These are phyloP conservation scores for Clonostachys sp. DNA, from an alignment of 2,329 filamentous ascomycete species.

Conservation along the genomic window DNA sequence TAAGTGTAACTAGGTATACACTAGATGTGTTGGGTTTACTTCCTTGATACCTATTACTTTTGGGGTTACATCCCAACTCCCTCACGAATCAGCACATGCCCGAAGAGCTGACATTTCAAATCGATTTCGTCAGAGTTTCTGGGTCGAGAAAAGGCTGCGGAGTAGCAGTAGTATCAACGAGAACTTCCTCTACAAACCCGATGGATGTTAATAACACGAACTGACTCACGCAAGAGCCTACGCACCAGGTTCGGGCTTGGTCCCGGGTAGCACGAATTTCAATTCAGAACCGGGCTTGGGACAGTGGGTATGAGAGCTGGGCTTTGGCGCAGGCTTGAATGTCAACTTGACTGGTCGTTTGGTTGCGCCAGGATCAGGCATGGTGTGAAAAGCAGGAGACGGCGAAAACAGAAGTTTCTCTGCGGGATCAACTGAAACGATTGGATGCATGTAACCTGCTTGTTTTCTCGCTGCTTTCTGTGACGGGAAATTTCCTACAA, in stretches of 20 bases:
- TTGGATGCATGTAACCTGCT: not conserved
- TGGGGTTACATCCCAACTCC: too few species aligned
- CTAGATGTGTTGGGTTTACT: too few species aligned
- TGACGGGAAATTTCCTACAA: too few species aligned
- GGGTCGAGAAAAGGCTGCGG: constrained; percentile 29
- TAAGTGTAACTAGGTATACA: too few species aligned
- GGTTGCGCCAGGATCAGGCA: constrained; percentile 8
- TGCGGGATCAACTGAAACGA: not conserved
- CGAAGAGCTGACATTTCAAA: too few species aligned
- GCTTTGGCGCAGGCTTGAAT: constrained; percentile 16
- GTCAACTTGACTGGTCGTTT: constrained; percentile 10
- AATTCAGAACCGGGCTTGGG: constrained; percentile 17
- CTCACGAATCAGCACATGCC: too few species aligned
- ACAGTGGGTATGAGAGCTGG: constrained; percentile 13
- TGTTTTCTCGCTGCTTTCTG: not conserved
- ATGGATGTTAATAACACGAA: not conserved
- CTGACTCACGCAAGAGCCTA: not conserved
- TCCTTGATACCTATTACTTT: too few species aligned
- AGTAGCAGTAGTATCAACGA: constrained; percentile 17
- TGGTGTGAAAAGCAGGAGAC: constrained; percentile 1
- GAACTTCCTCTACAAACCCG: constrained; percentile 12
- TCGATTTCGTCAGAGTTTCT: constrained; percentile 5
- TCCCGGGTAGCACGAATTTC: constrained; percentile 18
- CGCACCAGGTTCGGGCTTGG: constrained; percentile 16
- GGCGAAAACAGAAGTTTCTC: not conserved